Conservation (phyloP, 345 rosid genomes). For the Atalantia buxifolia region DNA sequence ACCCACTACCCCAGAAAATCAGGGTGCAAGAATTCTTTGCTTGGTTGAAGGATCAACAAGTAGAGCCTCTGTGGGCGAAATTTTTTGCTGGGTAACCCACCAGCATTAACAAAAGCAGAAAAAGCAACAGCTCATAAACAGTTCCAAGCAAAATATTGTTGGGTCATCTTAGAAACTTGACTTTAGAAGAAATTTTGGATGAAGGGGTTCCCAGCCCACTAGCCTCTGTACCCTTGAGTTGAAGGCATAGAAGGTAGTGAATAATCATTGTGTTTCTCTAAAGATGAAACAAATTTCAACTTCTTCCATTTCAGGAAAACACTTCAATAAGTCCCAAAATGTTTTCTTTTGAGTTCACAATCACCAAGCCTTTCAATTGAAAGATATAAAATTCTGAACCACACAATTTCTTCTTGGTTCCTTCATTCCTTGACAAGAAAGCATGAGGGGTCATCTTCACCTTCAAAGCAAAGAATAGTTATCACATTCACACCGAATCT, state of each 20-base stretch:
- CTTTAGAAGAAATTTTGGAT: conserved; percentile 20
- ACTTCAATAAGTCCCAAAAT: neutral
- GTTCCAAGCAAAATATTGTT: conserved; percentile 15
- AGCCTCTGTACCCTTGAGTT: conserved; percentile 28
- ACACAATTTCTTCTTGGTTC: conserved; percentile 15
- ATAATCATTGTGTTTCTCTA: conserved; percentile 36
- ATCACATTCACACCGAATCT: neutral
- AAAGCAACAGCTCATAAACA: conserved; percentile 21
- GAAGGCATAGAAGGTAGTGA: conserved; percentile 22
- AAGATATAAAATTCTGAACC: conserved; percentile 8
- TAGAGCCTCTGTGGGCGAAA: conserved; percentile 28
- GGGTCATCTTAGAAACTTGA: conserved; percentile 18
- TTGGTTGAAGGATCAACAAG: conserved; percentile 13
- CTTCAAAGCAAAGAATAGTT: neutral
- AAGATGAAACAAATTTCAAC: conserved; percentile 29
- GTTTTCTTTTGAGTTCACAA: conserved; percentile 6
- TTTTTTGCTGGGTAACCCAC: conserved; percentile 32
- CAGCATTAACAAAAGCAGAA: conserved; percentile 23
- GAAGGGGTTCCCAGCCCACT: conserved; percentile 31
- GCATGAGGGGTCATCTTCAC: neutral
- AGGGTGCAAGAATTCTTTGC: conserved; percentile 18
- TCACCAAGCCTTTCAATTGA: neutral
- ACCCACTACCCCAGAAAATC: conserved; percentile 40
- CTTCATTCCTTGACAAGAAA: conserved; percentile 8
- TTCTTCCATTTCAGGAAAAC: conserved; percentile 34